Conservation (phyloP, 805 yeast genomes). For the Candida taoyuanica region DNA sequence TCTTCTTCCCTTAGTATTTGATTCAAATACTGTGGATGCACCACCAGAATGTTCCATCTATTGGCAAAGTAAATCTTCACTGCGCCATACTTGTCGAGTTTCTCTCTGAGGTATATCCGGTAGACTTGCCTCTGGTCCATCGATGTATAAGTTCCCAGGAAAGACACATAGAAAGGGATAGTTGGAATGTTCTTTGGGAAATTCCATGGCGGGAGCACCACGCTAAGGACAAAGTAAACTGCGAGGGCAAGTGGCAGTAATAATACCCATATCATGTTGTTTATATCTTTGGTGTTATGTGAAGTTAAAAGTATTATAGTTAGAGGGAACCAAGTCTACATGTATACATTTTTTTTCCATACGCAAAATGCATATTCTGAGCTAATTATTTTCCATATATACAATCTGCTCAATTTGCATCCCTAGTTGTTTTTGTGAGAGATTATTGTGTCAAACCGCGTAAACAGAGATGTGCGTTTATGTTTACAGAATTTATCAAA, state of each 20-base stretch:
- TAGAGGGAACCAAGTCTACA: too few relatives aligned
- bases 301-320: not conserved
- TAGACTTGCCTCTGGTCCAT: constrained; percentile 48
- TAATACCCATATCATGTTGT: too few relatives aligned
- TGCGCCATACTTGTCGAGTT: constrained; percentile 49
- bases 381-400: too few relatives aligned
- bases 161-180: constrained; percentile 55
- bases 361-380: too few relatives aligned
- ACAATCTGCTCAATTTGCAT: too few relatives aligned
- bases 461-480: too few relatives aligned
- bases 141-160: constrained; percentile 38
- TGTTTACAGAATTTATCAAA: too few relatives aligned
- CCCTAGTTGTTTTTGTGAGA: too few relatives aligned
- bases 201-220: constrained; percentile 41
- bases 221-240: constrained; percentile 9
- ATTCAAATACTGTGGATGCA: constrained; percentile 41
- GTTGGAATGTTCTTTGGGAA: constrained; percentile 55
- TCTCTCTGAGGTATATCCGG: constrained; percentile 37
- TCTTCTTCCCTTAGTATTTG: constrained; percentile 46
- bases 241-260: too few relatives aligned
- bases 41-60: constrained; percentile 54
- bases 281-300: not conserved
- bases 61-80: constrained; percentile 57
- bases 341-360: too few relatives aligned
- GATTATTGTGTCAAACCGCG: too few relatives aligned